These are phyloP conservation scores for Aspergillus melleus DNA, from an alignment of 2,329 filamentous ascomycete species.

Conservation along the genomic window DNA sequence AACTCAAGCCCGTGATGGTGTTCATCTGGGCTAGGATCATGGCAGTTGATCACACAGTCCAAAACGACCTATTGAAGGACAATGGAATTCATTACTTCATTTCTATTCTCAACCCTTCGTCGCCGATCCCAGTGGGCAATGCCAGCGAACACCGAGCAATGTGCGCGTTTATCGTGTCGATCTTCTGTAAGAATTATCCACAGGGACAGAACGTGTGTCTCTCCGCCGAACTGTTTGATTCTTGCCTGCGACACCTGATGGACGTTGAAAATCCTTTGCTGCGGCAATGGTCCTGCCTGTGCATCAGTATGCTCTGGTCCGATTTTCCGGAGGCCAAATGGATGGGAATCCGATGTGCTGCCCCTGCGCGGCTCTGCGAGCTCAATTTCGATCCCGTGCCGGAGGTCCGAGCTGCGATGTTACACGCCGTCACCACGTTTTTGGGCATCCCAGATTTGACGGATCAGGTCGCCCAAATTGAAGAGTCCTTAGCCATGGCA, in stretches of 20 bases:
- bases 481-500: slow-evolving; percentile 86
- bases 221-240: slow-evolving; percentile 84
- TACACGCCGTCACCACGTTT: slow-evolving; percentile 92
- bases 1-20: slow-evolving; percentile 97
- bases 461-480: slow-evolving; percentile 84
- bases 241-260: slow-evolving; percentile 77
- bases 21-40: slow-evolving; percentile 98
- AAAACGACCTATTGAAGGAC: slow-evolving; percentile 91
- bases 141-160: slow-evolving; percentile 95
- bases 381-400: slow-evolving; percentile 83
- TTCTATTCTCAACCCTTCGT: slow-evolving; percentile 80
- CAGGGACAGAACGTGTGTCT: slow-evolving; percentile 91
- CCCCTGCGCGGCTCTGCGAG: slow-evolving; percentile 76
- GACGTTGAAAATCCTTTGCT: slow-evolving; percentile 86
- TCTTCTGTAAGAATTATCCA: slow-evolving; percentile 93
- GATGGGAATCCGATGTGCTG: slow-evolving; percentile 86
- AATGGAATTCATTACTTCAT: slow-evolving; percentile 98
- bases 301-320: slow-evolving; percentile 91
- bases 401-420: slow-evolving; percentile 89
- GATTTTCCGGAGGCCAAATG: slow-evolving; percentile 92
- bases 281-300: slow-evolving; percentile 93
- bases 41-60: slow-evolving; percentile 90
- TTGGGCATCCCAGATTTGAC: slow-evolving; percentile 90
- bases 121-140: slow-evolving; percentile 81
- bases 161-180: slow-evolving; percentile 96